phyloP scores from a whole-genome alignment of 2,329 filamentous ascomycete genomes.

The Diplodia intermedia region DNA sequence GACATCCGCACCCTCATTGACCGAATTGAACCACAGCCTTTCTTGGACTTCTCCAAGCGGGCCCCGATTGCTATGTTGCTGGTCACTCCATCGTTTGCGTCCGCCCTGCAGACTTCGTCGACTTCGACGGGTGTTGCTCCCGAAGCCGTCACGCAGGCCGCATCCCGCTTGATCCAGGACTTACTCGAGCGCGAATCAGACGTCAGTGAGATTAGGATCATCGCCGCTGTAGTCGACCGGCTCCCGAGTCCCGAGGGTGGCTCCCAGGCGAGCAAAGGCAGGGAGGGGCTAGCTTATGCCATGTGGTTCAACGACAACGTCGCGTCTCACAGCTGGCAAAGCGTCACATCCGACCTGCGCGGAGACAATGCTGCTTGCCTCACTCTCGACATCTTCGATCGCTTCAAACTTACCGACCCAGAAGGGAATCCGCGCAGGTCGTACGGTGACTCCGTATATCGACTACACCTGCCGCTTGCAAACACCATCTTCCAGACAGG shows the following conservation, averaged over 20 bases:
- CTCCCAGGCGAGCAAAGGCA: slow-evolving; percentile 37
- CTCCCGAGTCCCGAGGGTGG: slow-evolving; percentile 40
- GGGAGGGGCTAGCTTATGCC: slow-evolving; percentile 47
- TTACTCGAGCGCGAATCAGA: not conserved
- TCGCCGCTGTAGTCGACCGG: slow-evolving; percentile 48
- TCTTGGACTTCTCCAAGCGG: not conserved
- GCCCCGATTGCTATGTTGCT: slow-evolving; percentile 7
- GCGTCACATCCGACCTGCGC: not conserved
- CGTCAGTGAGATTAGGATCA: not conserved
- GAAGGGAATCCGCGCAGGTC: not conserved
- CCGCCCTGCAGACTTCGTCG: not conserved
- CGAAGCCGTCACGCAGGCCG: slow-evolving; percentile 1
- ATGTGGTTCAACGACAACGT: slow-evolving; percentile 8
- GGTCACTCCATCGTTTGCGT: slow-evolving; percentile 16
- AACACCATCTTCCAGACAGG: slow-evolving; percentile 81
- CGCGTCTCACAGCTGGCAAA: not conserved
- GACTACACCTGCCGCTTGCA: slow-evolving; percentile 62
- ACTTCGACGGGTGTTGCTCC: not conserved
- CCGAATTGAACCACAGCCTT: slow-evolving; percentile 5
- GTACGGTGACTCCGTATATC: slow-evolving; percentile 51
- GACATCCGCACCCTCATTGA: slow-evolving; percentile 14
- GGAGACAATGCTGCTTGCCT: not conserved
- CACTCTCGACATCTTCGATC: slow-evolving; percentile 7
- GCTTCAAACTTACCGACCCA: not conserved
- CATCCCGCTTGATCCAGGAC: not conserved